Percentiles rank a stretch among this genome's conserved stretches.
Evolutionary conservation across 192 early-diverging fungal species (phyloP).

Genomic region (Backusella luteola): DNA sequence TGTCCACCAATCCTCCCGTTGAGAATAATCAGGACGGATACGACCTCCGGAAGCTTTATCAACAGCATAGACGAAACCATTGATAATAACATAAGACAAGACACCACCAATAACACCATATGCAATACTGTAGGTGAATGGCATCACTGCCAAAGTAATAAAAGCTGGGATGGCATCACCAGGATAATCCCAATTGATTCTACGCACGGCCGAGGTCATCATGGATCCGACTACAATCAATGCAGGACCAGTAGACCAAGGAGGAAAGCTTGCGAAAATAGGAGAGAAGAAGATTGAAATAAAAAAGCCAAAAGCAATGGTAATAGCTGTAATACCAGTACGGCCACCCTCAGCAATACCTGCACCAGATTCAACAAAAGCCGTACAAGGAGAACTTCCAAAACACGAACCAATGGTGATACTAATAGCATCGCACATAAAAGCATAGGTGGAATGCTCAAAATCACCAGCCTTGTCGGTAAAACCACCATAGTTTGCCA

Average conservation of each 20-base stretch:
- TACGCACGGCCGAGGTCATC: slow-evolving; percentile 67
- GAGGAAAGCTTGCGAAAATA: slow-evolving; percentile 82
- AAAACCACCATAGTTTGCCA: slow-evolving; percentile 81
- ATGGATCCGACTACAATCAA: slow-evolving; percentile 76
- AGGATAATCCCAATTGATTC: slow-evolving; percentile 80
- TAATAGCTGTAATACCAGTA: slow-evolving; percentile 75
- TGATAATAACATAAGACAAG: slow-evolving; percentile 68
- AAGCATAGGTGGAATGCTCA: slow-evolving; percentile 74
- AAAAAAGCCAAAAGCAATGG: slow-evolving; percentile 71
- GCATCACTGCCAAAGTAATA: slow-evolving; percentile 74
- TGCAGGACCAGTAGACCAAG: slow-evolving; percentile 84
- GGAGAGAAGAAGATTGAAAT: slow-evolving; percentile 80
- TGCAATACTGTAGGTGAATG: slow-evolving; percentile 80
- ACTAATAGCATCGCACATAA: slow-evolving; percentile 66
- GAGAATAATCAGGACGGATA: slow-evolving; percentile 39
- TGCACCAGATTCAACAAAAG: slow-evolving; percentile 81
- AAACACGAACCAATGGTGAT: slow-evolving; percentile 67
- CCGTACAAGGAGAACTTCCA: slow-evolving; percentile 74
- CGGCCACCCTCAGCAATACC: slow-evolving; percentile 80
- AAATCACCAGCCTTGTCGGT: slow-evolving; percentile 75
- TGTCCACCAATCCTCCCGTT: slow-evolving; percentile 35
- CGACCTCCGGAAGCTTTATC: slow-evolving; percentile 56
- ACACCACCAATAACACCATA: slow-evolving; percentile 79
- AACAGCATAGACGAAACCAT: slow-evolving; percentile 56
- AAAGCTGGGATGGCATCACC: slow-evolving; percentile 80